Evolutionary conservation across 129 eudicot species (phyloP), one percentile per base, ranked within the genome.

Genomic region (Helichrysum umbraculigerum): DNA sequence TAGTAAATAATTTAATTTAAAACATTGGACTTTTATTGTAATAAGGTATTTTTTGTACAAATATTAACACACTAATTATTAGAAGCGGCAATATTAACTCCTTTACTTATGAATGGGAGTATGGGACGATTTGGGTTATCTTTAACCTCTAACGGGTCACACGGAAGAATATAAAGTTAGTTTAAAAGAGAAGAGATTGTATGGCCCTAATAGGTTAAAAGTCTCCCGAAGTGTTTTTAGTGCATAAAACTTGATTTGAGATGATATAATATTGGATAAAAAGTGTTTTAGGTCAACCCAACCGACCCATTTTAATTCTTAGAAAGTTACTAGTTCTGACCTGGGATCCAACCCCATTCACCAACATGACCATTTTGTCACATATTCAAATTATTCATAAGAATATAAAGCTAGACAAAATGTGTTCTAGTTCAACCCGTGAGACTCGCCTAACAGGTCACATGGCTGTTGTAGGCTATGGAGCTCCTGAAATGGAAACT

Each of bases 401-500:
- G 1, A 15, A 51, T 2, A 51, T 3, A 51, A 51, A 51, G 7
- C 44, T 0, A 11, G 19, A 14, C 5, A 51, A 51, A 51, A 51
- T 2, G 16, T 44, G 58, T 51, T 51, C 59, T n/a, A 52, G 56
- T 16, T 52, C 59, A 11, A 52, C 59, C 21, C 2, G 21, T 52
- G 59, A 7, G 20, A 1, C 59, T 3, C 7, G 21, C 10, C 29
- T 22, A 62, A 62, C 21, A 25, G 28, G 28, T 25, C 28, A 25
- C 28, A 70, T 70, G 33, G 2, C 68, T 30, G 4, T 19, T 78
- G 52, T 76, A 92, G 96, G 96, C 97, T 67, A 76, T 77, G 75
- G 96, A 92, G 77, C 89, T 92, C 57, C 92, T 89, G 35, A 82
- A 79, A 47, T 89, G 91, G 97, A 92, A 92, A 80, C 29, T 84